Evolutionary conservation across 768 basidiomycete species (phyloP).

Genomic region (Exidia glandulosa): DNA sequence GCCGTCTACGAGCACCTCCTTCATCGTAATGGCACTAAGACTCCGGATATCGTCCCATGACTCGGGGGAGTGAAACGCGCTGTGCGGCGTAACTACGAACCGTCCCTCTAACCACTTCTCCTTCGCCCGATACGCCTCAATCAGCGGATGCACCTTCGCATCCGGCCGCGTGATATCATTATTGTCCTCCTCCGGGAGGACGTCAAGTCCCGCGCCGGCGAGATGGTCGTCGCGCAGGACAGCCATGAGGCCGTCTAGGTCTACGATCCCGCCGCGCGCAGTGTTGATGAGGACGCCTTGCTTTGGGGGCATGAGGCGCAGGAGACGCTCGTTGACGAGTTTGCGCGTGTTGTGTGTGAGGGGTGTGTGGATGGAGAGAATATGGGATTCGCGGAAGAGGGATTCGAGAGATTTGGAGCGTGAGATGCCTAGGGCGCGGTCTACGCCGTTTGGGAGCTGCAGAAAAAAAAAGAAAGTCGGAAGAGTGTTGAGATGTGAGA

Average conservation of each 20-base stretch:
- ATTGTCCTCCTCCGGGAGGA: constrained; percentile 8
- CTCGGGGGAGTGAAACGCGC: constrained; percentile 9
- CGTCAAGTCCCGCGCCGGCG: constrained; percentile 12
- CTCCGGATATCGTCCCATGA: constrained; percentile 9
- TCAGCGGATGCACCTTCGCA: constrained; percentile 7
- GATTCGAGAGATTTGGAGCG: too few relatives aligned
- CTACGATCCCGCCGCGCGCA: constrained; percentile 8
- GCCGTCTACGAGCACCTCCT: constrained; percentile 17
- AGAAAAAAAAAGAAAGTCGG: too few relatives aligned
- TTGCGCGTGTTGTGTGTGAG: constrained; percentile 6
- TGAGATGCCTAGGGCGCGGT: constrained; percentile 8
- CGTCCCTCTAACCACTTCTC: constrained; percentile 11
- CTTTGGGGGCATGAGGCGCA: constrained; percentile 5
- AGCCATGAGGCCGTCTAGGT: constrained; percentile 9
- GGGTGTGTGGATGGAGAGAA: constrained; percentile 10
- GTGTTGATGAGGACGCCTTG: constrained; percentile 11
- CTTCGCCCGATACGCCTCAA: constrained; percentile 9
- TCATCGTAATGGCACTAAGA: constrained; percentile 3
- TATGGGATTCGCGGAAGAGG: constrained; percentile 7
- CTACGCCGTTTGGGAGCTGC: constrained; percentile 9
- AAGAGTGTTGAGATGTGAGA: too few relatives aligned
- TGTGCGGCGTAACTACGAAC: constrained; percentile 9
- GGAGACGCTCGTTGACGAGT: constrained; percentile 6
- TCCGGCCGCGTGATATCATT: background rate
- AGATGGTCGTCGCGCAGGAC: constrained; percentile 7